Conservation (phyloP, 1,139 yeast species). For the Sugiyamaella castrensis region DNA sequence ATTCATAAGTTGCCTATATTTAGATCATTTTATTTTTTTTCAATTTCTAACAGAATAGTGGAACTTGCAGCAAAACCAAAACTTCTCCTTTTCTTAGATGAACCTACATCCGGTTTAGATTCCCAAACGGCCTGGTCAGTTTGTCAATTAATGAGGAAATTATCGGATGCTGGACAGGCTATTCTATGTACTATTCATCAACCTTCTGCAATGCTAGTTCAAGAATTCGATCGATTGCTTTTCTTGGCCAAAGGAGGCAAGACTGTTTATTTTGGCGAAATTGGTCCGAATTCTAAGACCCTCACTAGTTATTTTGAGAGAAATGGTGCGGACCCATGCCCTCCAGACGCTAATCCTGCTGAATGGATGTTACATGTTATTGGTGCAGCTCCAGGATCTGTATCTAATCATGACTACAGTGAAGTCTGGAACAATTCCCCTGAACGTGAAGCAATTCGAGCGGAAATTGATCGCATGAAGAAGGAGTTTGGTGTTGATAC, state of each 20-base stretch:
- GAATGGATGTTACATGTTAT: conserved; percentile 81
- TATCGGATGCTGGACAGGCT: conserved; percentile 78
- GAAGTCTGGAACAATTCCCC: conserved; percentile 63
- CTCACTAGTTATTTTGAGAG: conserved; percentile 66
- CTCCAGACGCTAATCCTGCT: conserved; percentile 70
- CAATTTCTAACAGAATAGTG: no score
- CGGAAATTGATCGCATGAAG: conserved; percentile 31
- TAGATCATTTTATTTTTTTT: no score
- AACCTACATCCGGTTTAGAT: conserved; percentile 91
- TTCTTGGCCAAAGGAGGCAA: conserved; percentile 72
- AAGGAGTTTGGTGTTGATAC: conserved; percentile 23
- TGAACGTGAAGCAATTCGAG: conserved; percentile 47
- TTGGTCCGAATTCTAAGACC: conserved; percentile 60
- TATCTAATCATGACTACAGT: conserved; percentile 59
- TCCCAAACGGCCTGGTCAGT: conserved; percentile 92
- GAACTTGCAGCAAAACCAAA: conserved; percentile 88
- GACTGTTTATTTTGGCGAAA: conserved; percentile 78
- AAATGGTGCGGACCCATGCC: conserved; percentile 65
- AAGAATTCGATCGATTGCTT: conserved; percentile 72
- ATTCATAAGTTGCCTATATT: no score
- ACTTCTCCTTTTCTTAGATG: conserved; percentile 76
- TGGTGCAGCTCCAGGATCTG: conserved; percentile 78
- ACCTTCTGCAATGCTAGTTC: conserved; percentile 73
- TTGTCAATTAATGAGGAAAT: conserved; percentile 68
- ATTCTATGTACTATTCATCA: conserved; percentile 81